These are phyloP conservation scores for Apiotrichum mycotoxinovorans DNA, from an alignment of 1,284 basidiomycete genomes.

Conservation along the genomic window DNA sequence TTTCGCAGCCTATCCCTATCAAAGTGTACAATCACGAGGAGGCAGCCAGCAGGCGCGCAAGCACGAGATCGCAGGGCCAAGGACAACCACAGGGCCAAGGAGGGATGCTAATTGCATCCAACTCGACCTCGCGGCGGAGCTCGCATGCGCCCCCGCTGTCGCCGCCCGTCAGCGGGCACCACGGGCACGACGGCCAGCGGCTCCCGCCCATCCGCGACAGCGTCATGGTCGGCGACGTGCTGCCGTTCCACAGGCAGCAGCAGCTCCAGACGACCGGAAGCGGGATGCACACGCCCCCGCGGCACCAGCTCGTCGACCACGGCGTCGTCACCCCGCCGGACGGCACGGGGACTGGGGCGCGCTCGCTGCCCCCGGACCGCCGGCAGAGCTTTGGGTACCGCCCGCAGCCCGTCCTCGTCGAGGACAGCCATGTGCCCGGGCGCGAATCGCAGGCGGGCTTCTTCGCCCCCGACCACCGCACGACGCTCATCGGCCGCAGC, in stretches of 20 bases:
- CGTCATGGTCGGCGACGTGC: conserved; percentile 30
- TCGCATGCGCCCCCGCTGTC: neutral
- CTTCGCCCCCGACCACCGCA: conserved; percentile 19
- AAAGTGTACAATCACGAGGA: neutral
- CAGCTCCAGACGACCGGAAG: conserved; percentile 30
- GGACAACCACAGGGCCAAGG: too few relatives aligned
- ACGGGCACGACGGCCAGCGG: too few relatives aligned
- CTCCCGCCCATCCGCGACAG: conserved; percentile 11
- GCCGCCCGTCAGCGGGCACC: too few relatives aligned
- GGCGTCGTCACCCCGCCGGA: conserved; percentile 5
- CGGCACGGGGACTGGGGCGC: neutral
- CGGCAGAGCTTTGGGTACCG: conserved; percentile 33
- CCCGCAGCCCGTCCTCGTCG: conserved; percentile 29
- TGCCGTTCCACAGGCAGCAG: conserved; percentile 32
- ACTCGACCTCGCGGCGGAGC: neutral
- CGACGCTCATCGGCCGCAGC: conserved; percentile 20
- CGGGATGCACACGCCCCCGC: neutral
- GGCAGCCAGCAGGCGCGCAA: neutral
- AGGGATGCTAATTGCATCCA: too few relatives aligned
- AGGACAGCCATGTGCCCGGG: conserved; percentile 23
- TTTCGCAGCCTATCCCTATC: neutral
- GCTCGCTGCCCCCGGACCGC: conserved; percentile 25
- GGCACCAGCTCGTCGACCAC: conserved; percentile 15
- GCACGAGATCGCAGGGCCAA: too few relatives aligned
- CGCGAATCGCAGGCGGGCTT: neutral